Base-by-base conservation (phyloP, 345 rosid species). In the Eucalyptus tenuipes region DNA sequence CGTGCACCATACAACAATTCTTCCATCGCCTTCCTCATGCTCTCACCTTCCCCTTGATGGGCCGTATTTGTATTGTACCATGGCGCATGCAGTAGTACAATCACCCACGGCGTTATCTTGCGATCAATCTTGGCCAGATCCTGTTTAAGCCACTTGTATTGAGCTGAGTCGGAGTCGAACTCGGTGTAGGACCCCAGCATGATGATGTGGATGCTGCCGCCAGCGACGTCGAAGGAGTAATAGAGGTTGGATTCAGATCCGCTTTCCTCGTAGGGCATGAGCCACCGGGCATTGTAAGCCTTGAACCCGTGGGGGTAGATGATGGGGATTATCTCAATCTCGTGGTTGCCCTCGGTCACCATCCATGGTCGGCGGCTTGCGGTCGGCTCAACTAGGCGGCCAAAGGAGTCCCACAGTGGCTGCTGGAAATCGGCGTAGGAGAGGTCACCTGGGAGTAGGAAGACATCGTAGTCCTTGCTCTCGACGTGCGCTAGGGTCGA, bases 341-440 rank as follows among this genome's bases (percentile, higher is more conserved):
- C 99, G n/a, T 96, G 99, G 95, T 97, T 97, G 87, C 99, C 99
- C n/a, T 94, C 92, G 2, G 98, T 96, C 37, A 95, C 97, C 99
- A 97, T 97, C 99, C 98, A 97, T 2, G 99, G 98, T 7, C 99
- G 96, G 49, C 85, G 87, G 94, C 96, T 96, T 3, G 98, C 97
- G 11, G 82, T 91, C 6, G 96, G 96, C 94, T 97, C 96, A 5
- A 97, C 96, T 8, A 97, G 91, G 47, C 98, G 97, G 49, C 99
- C 99, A 64, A 97, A 96, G 7, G 99, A 93, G 91, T 97, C 99
- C 99, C 99, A 97, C 3, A 95, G 92, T 7, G 93, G 96, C 49
- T 97, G 99, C 3, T 91, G 91, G 64, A 90, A 87, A 52, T 97
- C 96, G 3, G 99, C 99, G 64, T 97, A 97, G 24, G 99, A 94